Evolutionary conservation across 345 rosid species (phyloP), one percentile per base, ranked within the genome.

Genomic region (Ceriops tagal): DNA sequence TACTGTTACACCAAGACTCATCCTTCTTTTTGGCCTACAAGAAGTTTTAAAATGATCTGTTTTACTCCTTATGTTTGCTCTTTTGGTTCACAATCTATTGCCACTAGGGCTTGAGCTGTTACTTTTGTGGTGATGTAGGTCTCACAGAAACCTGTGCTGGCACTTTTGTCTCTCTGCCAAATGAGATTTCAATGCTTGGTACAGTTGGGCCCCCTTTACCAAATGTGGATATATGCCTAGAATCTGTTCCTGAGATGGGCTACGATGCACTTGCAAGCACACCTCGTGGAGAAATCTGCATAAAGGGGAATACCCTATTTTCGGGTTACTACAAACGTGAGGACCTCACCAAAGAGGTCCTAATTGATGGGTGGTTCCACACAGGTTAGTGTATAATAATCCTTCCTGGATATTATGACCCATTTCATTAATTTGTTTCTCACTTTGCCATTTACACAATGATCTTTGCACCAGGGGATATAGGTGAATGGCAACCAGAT

Each of bases 201-300:
- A 89, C 97, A 0, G 99, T 95, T 37, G 98, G 99, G 32, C 97
- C 98, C 65, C 99, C 99, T 0, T 91, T 95, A 37, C 99, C 99
- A 66, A 95, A 92, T 64, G 96, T 95, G 68, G 98, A 95, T 78
- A 81, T 86, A 47, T 73, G 93, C 75, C 83, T 95, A 20, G 93
- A 92, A 82, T 95, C 98, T 65, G 93, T 95, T 58, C 98, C 99
- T 63, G 99, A 92, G 68, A 92, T 95, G 99, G 86, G 75, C 64
- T 95, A 95, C 61, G 97, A 95, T 73, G 98, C 99, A 64, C 91
- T 92, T n/a, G 80, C 88, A 19, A 83, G 86, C 77, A 80, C 66
- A 56, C 96, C 97, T 6, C 86, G 92, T 30, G 99, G 99, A 34
- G 99, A 92, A 84, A 74, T 95, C 64, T 95, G 97, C 73, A 80